phyloP scores from a whole-genome alignment of 192 early-diverging fungal genomes.

The Funneliformis mosseae region DNA sequence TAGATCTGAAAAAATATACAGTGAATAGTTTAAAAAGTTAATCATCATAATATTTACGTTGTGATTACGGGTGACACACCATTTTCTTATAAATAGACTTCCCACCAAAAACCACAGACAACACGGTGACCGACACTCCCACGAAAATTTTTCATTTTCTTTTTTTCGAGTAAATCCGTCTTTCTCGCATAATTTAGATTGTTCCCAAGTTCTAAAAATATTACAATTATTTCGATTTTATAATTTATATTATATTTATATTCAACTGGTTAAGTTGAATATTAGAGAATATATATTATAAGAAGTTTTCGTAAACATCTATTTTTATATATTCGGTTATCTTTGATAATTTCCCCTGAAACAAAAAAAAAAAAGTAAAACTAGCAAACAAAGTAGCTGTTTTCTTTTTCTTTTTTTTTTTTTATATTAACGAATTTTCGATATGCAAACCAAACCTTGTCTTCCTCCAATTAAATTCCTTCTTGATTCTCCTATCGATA shows the following conservation, averaged over 20 bases:
- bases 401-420: too few relatives aligned
- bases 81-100: too few relatives aligned
- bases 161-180: background rate
- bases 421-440: background rate
- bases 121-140: background rate
- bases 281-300: too few relatives aligned
- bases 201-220: background rate
- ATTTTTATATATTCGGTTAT: too few relatives aligned
- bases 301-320: too few relatives aligned
- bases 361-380: background rate
- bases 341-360: background rate
- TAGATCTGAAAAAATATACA: too few relatives aligned
- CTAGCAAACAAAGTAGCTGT: too few relatives aligned
- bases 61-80: too few relatives aligned
- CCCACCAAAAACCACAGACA: too few relatives aligned
- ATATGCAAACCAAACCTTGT: slow-evolving; percentile 6
- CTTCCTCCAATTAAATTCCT: slow-evolving; percentile 19
- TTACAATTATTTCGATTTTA: background rate
- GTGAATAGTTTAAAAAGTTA: too few relatives aligned
- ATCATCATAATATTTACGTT: too few relatives aligned
- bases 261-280: too few relatives aligned
- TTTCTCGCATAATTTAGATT: background rate
- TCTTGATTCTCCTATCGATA: slow-evolving; percentile 12
- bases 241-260: background rate
- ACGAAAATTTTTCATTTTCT: background rate